Conservation (phyloP, 1,284 basidiomycete species). For the Schizopora paradoxa region DNA sequence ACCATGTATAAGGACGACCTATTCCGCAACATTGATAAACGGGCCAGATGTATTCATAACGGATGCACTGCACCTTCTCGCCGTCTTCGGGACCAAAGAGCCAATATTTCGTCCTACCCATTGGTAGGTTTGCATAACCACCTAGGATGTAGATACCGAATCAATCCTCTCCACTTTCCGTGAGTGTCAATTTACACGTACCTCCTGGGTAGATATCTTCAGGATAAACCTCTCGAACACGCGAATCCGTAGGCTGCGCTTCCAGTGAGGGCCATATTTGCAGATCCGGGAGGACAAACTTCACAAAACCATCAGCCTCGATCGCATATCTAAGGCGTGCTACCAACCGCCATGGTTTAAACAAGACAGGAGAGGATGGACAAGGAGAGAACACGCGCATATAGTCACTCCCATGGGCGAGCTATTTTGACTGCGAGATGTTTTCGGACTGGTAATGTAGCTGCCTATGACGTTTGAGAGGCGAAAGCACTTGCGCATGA, state of each 20-base stretch:
- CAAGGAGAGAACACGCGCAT: too few species aligned
- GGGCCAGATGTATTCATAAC: background rate
- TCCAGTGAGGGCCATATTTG: background rate
- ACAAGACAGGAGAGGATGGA: too few species aligned
- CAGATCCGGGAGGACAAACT: constrained; percentile 2
- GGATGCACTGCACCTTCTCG: constrained; percentile 44
- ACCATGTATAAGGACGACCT: constrained; percentile 75
- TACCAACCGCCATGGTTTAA: too few species aligned
- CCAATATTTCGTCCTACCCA: constrained; percentile 52
- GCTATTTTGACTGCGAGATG: too few species aligned
- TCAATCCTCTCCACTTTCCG: too few species aligned
- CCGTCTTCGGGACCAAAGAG: constrained; percentile 65
- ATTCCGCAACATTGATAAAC: constrained; percentile 2
- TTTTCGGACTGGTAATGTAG: too few species aligned
- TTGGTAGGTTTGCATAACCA: background rate
- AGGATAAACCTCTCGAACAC: background rate
- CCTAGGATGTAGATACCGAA: background rate
- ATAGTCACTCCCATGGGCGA: too few species aligned
- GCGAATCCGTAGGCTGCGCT: background rate
- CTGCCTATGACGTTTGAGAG: too few species aligned
- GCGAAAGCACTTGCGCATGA: too few species aligned
- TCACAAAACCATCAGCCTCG: too few species aligned
- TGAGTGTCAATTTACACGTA: background rate
- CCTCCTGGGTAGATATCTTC: constrained; percentile 2
- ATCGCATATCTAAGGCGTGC: too few species aligned